Evolutionary conservation across 1,139 yeast genomes (phyloP).

Genomic region (Hyphopichia pseudoburtonii): DNA sequence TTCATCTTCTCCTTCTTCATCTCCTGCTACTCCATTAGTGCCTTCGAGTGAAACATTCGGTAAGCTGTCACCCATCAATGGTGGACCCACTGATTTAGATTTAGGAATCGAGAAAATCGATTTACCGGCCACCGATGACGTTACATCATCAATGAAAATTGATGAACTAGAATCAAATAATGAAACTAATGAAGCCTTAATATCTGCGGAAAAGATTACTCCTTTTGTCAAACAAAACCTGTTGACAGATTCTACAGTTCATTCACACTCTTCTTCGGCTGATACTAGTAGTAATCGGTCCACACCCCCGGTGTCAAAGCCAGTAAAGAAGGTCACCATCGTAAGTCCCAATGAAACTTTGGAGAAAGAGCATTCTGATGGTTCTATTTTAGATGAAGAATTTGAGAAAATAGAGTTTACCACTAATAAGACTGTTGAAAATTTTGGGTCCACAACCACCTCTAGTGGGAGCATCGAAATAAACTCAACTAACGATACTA

Average conservation of each 20-base stretch:
- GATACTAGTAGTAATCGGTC: not conserved
- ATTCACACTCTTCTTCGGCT: not conserved
- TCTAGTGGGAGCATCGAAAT: too few species aligned
- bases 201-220: too few species aligned
- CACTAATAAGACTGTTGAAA: not conserved
- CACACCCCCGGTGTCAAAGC: constrained; percentile 2
- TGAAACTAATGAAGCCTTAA: too few species aligned
- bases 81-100: constrained; percentile 9
- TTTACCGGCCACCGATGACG: not conserved
- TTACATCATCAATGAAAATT: constrained; percentile 9
- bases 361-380: constrained; percentile 9
- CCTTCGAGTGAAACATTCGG: not conserved
- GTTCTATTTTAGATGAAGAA: constrained; percentile 10
- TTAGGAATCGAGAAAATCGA: constrained; percentile 1
- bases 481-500: constrained; percentile 2
- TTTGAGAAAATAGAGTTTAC: constrained; percentile 1
- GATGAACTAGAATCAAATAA: constrained; percentile 12
- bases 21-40: constrained; percentile 4
- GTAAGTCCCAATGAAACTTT: constrained; percentile 23
- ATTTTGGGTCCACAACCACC: not conserved
- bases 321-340: constrained; percentile 29
- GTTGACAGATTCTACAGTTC: too few species aligned
- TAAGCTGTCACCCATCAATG: too few species aligned
- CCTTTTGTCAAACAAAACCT: too few species aligned
- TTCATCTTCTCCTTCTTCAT: not conserved